Evolutionary conservation across 371 early-diverging fungal species (phyloP).

Genomic region (Mortierella sp.): DNA sequence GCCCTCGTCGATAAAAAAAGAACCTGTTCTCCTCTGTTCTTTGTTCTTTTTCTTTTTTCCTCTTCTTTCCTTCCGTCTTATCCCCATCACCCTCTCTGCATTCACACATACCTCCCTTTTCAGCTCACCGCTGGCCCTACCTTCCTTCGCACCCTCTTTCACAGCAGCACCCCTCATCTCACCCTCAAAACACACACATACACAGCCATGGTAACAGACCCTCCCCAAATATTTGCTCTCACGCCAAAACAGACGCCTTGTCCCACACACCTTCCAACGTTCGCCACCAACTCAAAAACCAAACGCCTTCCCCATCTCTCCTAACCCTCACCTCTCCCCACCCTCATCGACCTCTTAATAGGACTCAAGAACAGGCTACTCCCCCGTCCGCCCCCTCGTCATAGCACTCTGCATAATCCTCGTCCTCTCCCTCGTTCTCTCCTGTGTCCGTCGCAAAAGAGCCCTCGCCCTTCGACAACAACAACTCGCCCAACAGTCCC

Average conservation of each 20-base stretch:
- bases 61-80: too few relatives aligned
- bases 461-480: not conserved
- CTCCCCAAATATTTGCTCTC: not conserved
- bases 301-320: not conserved
- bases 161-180: not conserved
- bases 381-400: slow-evolving; percentile 6
- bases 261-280: not conserved
- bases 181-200: too few relatives aligned
- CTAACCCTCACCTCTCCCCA: not conserved
- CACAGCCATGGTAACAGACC: not conserved
- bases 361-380: not conserved
- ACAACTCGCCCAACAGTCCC: slow-evolving; percentile 4
- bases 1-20: not conserved
- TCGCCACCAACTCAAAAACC: not conserved
- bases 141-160: not conserved
- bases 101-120: too few relatives aligned
- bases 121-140: not conserved
- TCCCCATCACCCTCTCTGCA: too few relatives aligned
- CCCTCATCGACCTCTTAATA: not conserved
- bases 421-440: slow-evolving; percentile 15
- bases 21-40: not conserved
- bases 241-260: not conserved
- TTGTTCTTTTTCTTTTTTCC: not conserved
- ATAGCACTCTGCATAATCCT: slow-evolving; percentile 23
- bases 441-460: slow-evolving; percentile 17